These are phyloP conservation scores for Hypoxylon intermedium DNA, from an alignment of 495 filamentous ascomycete genomes.

Conservation along the genomic window DNA sequence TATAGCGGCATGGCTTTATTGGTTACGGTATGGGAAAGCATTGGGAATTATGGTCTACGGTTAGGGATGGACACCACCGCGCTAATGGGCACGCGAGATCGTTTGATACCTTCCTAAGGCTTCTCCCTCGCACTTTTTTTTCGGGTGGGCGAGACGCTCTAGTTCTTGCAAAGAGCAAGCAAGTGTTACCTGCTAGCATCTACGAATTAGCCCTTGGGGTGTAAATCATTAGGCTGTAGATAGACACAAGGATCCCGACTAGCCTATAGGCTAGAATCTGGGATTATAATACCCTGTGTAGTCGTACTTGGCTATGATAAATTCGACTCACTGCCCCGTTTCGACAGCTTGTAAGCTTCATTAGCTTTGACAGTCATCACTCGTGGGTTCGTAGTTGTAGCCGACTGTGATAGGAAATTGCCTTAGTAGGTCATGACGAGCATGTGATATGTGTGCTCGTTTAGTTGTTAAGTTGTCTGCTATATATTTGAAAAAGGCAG, in stretches of 20 bases:
- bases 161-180: slow-evolving; percentile 2
- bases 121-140: not conserved
- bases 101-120: slow-evolving; percentile 8
- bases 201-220: slow-evolving; percentile 5
- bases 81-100: slow-evolving; percentile 5
- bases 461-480: too few species aligned
- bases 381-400: too few species aligned
- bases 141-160: not conserved
- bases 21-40: slow-evolving; percentile 29
- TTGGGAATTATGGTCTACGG: slow-evolving; percentile 17
- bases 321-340: not conserved
- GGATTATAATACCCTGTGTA: slow-evolving; percentile 25
- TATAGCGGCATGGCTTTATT: slow-evolving; percentile 31
- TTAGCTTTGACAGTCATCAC: too few species aligned
- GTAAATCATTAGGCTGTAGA: slow-evolving; percentile 18
- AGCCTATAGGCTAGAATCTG: slow-evolving; percentile 1
- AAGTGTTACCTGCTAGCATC: slow-evolving; percentile 14
- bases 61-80: slow-evolving; percentile 8
- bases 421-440: too few species aligned
- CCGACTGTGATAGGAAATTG: too few species aligned
- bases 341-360: not conserved
- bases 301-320: slow-evolving; percentile 5
- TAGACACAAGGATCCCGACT: not conserved
- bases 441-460: too few species aligned
- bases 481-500: too few species aligned